Evolutionary conservation across 306 rosid species (phyloP).

Genomic region (Acmispon strigosus): DNA sequence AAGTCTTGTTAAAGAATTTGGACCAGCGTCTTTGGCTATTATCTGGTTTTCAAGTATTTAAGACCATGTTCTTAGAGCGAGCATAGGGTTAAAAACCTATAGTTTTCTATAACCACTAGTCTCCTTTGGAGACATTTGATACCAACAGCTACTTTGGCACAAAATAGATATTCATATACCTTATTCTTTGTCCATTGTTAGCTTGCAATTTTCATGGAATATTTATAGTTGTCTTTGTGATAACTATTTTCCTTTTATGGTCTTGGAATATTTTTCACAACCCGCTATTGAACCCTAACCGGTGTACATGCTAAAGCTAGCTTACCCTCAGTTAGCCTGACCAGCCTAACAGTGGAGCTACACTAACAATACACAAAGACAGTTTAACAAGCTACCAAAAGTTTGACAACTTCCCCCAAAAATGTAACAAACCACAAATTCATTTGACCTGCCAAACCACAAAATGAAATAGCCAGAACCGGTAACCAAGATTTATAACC

Average conservation of each 20-base stretch:
- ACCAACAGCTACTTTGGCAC: background rate
- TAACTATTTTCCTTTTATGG: conserved; percentile 8
- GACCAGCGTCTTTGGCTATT: background rate
- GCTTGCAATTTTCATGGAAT: background rate
- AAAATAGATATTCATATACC: background rate
- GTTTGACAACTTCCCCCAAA: too few relatives aligned
- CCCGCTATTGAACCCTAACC: too few relatives aligned
- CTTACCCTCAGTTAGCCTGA: too few relatives aligned
- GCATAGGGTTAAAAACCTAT: background rate
- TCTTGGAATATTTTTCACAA: background rate
- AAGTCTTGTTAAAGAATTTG: background rate
- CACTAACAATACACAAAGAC: too few relatives aligned
- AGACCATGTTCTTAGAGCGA: background rate
- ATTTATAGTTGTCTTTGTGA: background rate
- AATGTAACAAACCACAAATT: too few relatives aligned
- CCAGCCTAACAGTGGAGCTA: too few relatives aligned
- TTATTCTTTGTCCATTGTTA: background rate
- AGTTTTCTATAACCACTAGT: background rate
- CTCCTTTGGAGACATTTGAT: background rate
- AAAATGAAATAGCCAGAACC: too few relatives aligned
- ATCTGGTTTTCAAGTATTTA: background rate
- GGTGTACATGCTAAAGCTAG: too few relatives aligned
- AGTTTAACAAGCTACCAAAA: too few relatives aligned
- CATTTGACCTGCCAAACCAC: too few relatives aligned
- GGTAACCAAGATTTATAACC: too few relatives aligned